A percentile compares a stretch with the other conserved stretches of the same genome.
Conservation (phyloP, 345 rosid genomes). For the Cardamine occulta region DNA sequence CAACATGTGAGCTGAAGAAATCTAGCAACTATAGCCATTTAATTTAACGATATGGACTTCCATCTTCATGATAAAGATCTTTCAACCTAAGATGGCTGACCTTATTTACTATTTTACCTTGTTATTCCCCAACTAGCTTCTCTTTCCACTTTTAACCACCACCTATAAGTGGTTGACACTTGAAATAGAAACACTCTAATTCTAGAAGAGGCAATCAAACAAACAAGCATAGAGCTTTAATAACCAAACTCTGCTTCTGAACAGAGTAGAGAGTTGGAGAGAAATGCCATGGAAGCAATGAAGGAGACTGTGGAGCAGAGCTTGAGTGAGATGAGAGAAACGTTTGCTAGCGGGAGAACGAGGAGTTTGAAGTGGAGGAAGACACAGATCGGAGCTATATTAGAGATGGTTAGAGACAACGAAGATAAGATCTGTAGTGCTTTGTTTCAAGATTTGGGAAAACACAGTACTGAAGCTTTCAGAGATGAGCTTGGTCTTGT, state of each 20-base stretch:
- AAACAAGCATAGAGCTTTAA: not conserved
- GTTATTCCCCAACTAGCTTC: slow-evolving; percentile 17
- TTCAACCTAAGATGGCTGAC: slow-evolving; percentile 10
- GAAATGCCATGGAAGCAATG: slow-evolving; percentile 38
- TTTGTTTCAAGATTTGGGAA: slow-evolving; percentile 79
- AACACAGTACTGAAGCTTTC: slow-evolving; percentile 73
- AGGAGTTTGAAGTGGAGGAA: slow-evolving; percentile 74
- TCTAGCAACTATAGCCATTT: slow-evolving; percentile 20
- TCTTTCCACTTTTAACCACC: slow-evolving; percentile 26
- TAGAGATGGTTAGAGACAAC: slow-evolving; percentile 62
- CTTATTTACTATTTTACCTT: slow-evolving; percentile 22
- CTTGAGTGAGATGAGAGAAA: slow-evolving; percentile 59
- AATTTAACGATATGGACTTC: slow-evolving; percentile 30
- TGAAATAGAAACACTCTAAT: slow-evolving; percentile 7
- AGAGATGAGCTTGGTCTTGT: slow-evolving; percentile 80
- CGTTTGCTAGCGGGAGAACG: slow-evolving; percentile 62
- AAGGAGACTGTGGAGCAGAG: slow-evolving; percentile 47
- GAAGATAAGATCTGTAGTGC: slow-evolving; percentile 55
- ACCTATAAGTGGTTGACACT: slow-evolving; percentile 29
- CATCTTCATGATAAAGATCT: slow-evolving; percentile 21
- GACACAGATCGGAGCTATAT: slow-evolving; percentile 60
- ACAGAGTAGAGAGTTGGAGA: slow-evolving; percentile 21
- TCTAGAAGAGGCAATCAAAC: slow-evolving; percentile 23
- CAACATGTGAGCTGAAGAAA: slow-evolving; percentile 24
- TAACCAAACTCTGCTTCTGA: slow-evolving; percentile 3